These are phyloP conservation scores for Solanum ahanhuiri DNA, from an alignment of 257 asterid species.

Conservation along the genomic window DNA sequence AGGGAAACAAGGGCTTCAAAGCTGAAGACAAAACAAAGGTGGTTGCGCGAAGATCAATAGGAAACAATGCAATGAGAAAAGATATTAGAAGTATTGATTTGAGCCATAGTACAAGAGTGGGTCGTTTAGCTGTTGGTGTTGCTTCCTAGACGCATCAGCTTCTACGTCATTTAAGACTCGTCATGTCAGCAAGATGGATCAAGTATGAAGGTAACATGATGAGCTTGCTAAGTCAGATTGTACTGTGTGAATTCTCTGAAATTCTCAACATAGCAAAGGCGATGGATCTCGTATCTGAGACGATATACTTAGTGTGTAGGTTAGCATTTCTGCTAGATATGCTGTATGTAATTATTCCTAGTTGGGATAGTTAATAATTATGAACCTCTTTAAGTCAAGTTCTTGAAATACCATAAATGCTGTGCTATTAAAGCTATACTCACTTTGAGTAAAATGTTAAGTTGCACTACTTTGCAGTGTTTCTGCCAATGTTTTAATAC, in stretches of 20 bases:
- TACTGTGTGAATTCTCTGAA: background rate
- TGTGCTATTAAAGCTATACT: background rate
- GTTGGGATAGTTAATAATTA: background rate
- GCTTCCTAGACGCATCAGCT: constrained; percentile 9
- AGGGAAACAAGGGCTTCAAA: constrained; percentile 6
- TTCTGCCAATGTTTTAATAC: background rate
- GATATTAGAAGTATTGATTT: constrained; percentile 8
- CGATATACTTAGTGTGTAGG: background rate
- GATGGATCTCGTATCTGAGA: background rate
- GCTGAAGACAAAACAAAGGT: constrained; percentile 18
- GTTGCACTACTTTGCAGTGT: background rate
- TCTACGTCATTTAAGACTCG: background rate
- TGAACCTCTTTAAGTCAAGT: background rate
- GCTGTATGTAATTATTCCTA: background rate
- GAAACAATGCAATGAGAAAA: constrained; percentile 6
- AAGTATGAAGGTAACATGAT: background rate
- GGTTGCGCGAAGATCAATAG: constrained; percentile 5
- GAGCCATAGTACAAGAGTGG: constrained; percentile 19
- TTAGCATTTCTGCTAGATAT: background rate
- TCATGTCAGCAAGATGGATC: background rate
- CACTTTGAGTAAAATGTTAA: background rate
- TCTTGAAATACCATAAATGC: background rate
- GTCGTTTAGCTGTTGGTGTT: constrained; percentile 20
- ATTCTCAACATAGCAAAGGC: background rate
- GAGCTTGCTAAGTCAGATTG: background rate